Conservation (phyloP, 1,139 yeast genomes). For the Pichia kudriavzevii region DNA sequence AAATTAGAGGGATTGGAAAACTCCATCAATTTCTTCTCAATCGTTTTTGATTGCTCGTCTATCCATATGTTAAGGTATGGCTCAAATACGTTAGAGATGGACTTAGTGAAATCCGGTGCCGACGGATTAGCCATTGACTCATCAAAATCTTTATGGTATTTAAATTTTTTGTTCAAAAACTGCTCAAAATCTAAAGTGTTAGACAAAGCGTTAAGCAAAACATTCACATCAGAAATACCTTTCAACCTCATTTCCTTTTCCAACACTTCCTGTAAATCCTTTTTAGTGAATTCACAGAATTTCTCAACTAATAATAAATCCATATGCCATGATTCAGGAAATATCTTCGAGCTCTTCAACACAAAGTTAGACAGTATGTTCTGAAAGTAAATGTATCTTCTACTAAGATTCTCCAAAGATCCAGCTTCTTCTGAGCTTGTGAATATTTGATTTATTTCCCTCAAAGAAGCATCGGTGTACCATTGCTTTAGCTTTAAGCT, state of each 20-base stretch:
- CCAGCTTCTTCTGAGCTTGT: slow-evolving; percentile 86
- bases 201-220: slow-evolving; percentile 52
- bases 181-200: slow-evolving; percentile 75
- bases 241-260: slow-evolving; percentile 26
- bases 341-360: slow-evolving; percentile 42
- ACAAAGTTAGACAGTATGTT: slow-evolving; percentile 55
- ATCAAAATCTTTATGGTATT: slow-evolving; percentile 22
- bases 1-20: slow-evolving; percentile 45
- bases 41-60: slow-evolving; percentile 65
- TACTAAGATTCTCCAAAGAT: slow-evolving; percentile 72
- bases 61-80: slow-evolving; percentile 84
- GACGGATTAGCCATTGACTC: slow-evolving; percentile 17
- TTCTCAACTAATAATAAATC: slow-evolving; percentile 49
- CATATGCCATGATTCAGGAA: slow-evolving; percentile 70
- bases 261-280: slow-evolving; percentile 50
- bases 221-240: slow-evolving; percentile 41
- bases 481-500: slow-evolving; percentile 60
- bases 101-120: slow-evolving; percentile 36
- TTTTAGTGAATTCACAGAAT: slow-evolving; percentile 64
- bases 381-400: slow-evolving; percentile 78
- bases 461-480: slow-evolving; percentile 65
- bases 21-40: slow-evolving; percentile 55
- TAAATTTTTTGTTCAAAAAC: slow-evolving; percentile 53
- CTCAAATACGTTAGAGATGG: slow-evolving; percentile 70
- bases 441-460: slow-evolving; percentile 71